These are phyloP conservation scores for Akanthomyces dipterigenus DNA, from an alignment of 2,329 filamentous ascomycete species.

Conservation along the genomic window DNA sequence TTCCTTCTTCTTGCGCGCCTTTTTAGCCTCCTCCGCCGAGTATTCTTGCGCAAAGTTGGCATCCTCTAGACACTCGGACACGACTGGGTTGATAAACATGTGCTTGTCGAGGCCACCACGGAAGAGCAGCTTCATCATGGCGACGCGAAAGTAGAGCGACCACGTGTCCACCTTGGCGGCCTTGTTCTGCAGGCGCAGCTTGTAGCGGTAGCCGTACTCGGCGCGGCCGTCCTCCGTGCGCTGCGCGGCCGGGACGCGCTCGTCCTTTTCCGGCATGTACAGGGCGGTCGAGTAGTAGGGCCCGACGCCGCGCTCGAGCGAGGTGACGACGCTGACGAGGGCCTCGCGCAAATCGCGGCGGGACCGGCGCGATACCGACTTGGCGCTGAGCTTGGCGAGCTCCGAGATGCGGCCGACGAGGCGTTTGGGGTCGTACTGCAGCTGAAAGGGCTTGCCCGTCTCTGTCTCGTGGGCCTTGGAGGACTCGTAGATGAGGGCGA, in stretches of 20 bases:
- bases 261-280: constrained; percentile 33
- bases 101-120: constrained; percentile 37
- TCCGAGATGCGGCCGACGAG: constrained; percentile 42
- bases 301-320: constrained; percentile 46
- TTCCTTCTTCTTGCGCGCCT: constrained; percentile 8
- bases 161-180: constrained; percentile 43
- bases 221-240: constrained; percentile 35
- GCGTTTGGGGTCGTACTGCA: constrained; percentile 44
- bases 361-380: constrained; percentile 42
- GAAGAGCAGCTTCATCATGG: constrained; percentile 41
- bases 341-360: constrained; percentile 41
- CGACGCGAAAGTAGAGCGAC: constrained; percentile 42
- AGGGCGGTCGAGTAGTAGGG: constrained; percentile 47
- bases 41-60: constrained; percentile 23
- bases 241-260: constrained; percentile 34
- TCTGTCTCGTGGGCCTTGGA: constrained; percentile 42
- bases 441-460: constrained; percentile 40
- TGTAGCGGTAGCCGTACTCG: constrained; percentile 48
- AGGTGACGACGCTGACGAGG: constrained; percentile 47
- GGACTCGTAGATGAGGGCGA: constrained; percentile 77
- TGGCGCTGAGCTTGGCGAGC: constrained; percentile 40
- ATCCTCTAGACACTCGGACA: constrained; percentile 32
- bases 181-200: constrained; percentile 40
- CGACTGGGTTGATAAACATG: constrained; percentile 31
- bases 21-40: constrained; percentile 6